Evolutionary conservation across 1,139 yeast genomes (phyloP), one percentile per base, ranked within the genome.

Genomic region (Hyphopichia khmerensis): DNA sequence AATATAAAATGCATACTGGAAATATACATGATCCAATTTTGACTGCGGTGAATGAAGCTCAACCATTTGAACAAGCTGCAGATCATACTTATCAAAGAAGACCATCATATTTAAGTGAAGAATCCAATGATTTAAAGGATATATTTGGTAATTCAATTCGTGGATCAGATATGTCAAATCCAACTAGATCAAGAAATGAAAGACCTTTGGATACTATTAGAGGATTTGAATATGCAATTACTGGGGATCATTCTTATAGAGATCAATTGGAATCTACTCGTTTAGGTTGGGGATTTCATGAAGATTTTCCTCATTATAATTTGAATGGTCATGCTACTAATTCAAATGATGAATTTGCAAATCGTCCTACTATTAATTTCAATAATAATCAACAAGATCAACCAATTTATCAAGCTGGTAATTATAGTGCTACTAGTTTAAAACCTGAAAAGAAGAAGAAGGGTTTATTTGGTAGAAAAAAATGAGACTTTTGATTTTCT

Each of bases 201-300:
- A 80, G 99, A 53, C 99, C 99, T 3, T 69, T 93, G 58, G 99
- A 95, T 64, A 93, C 99, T 2, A 90, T 93, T 55, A 74, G 97
- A 50, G 79, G 87, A 5, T 93, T 93, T 65, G 98, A 93, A 69
- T 93, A 85, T 60, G 84, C 96, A 29, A 88, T 93, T 49, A 86
- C 96, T 4, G 97, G 97, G 36, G 96, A 91, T 62, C 70, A 76
- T 43, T 64, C 78, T 23, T 84, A 86, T 68, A 78, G 84, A 42
- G 93, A 87, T 46, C 90, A 87, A 56, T 75, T 89, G 59, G 97
- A 91, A 64, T 76, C 91, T 9, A 77, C 77, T 18, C 69, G 81
- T 32, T 74, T 85, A 42, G 97, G 97, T 21, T 90, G 95, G 85
- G 81, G 85, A 41, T 73, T 73, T 60, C 79, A 73, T 50, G 77